A percentile compares a stretch with the other conserved stretches of the same genome.
Evolutionary conservation across 306 rosid genomes (phyloP).

Genomic region (Chamaecrista fasciculata): DNA sequence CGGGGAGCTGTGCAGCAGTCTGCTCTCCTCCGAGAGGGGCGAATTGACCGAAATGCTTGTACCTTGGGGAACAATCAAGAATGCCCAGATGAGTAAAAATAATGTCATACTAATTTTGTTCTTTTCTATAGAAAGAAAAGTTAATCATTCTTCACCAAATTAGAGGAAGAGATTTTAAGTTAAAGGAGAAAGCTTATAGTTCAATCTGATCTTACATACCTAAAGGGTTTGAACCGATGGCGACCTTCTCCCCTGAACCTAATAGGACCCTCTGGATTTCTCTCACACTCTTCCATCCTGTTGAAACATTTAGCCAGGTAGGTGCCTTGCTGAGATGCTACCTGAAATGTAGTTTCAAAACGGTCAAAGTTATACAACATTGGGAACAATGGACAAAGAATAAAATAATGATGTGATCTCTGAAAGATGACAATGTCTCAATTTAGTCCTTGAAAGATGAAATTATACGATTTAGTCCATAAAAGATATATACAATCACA

Average conservation of each 20-base stretch:
- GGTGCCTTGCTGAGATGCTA: slow-evolving; percentile 90
- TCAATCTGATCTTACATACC: slow-evolving; percentile 47
- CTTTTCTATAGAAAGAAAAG: no score
- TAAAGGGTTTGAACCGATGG: slow-evolving; percentile 85
- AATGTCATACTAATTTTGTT: background rate
- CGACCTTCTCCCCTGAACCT: slow-evolving; percentile 93
- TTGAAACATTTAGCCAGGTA: slow-evolving; percentile 87
- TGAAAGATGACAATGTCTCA: no score
- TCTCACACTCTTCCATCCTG: slow-evolving; percentile 77
- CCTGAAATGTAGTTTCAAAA: slow-evolving; percentile 50
- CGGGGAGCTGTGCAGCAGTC: slow-evolving; percentile 97
- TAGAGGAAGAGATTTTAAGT: slow-evolving; percentile 8
- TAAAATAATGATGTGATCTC: no score
- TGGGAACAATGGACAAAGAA: background rate
- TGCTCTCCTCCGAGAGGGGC: slow-evolving; percentile 98
- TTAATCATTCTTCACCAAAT: slow-evolving; percentile 13
- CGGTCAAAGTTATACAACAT: slow-evolving; percentile 11
- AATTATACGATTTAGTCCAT: no score
- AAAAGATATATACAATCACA: no score
- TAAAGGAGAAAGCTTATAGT: background rate
- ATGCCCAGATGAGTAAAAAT: slow-evolving; percentile 9
- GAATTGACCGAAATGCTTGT: slow-evolving; percentile 93
- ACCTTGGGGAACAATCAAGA: slow-evolving; percentile 51
- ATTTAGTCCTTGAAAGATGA: no score
- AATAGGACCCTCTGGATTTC: slow-evolving; percentile 89